Evolutionary conservation across 2,329 filamentous ascomycete genomes (phyloP), one percentile per base, ranked within the genome.

Genomic region (Fusarium paranaense): DNA sequence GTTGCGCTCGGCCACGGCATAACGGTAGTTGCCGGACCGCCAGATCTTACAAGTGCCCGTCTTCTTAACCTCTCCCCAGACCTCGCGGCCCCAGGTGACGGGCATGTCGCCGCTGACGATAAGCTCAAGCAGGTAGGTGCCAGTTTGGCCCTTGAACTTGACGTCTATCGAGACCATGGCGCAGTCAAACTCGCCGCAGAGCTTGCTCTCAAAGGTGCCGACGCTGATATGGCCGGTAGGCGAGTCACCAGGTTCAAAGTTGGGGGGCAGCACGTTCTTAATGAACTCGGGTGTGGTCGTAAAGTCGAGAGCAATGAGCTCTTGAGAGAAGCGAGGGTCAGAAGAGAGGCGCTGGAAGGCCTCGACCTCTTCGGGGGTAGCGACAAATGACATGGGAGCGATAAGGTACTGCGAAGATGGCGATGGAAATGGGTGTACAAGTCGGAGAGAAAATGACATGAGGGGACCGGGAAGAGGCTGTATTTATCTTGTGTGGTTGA

Each of bases 171-270:
- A 32, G 25, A 63, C 59, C 2, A 56, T 30, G 4, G 52, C 22
- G 11, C 42, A 61, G 32, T 67, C 65, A 18, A 67, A 67, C 11
- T 63, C 65, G n/a, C 65, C 59, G n/a, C 59, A 58, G 20, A 63
- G 32, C 6, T 33, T 38, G 32, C 65, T 67, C 33, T 67, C 33
- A 20, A 52, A 32, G 5, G 35, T 33, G 13, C 30, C 27, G n/a
- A 66, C 6, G 16, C 18, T 13, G 27, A 66, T 45, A n/a, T 37
- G 35, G 18, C 58, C 64, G 4, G 33, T 62, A 7, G 58, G 37
- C 6, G 30, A 11, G 35, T 45, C 45, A 7, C 11, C 47, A 13
- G 50, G 33, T n/a, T 66, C 33, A 11, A 66, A 50, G 8, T 14
- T 45, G 9, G 64, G 64, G 16, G 64, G 58, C 3, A 66, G 35